Evolutionary conservation across 768 basidiomycete genomes (phyloP), one percentile per base, ranked within the genome.

Genomic region (Pisolithus microcarpus): DNA sequence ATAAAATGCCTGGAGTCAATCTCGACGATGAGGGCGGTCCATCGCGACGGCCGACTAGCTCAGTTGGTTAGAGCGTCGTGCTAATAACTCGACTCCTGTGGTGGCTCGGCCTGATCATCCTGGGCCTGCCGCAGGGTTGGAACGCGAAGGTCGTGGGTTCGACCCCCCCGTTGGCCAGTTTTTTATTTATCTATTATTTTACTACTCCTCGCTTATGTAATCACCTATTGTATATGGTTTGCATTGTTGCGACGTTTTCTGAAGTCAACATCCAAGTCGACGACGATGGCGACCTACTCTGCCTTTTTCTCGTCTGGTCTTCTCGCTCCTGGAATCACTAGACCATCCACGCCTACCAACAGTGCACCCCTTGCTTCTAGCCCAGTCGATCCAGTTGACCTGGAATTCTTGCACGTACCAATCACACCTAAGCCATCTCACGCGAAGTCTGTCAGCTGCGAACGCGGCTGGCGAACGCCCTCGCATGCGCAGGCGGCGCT

Each of bases 21-120:
- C 26, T 26, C 26, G 26, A 26, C 26, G 26, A 26, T 4, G 26
- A 7, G 26, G 4, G 7, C 26, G 26, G 4, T 5, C 4, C 26
- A 26, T 7, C 26, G 7, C 40, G 24, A 45, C 0, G 84, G 85
- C 85, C 84, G 85, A 80, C 82, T 87, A 86, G 85, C 86, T 88
- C 85, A 88, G 86, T 74, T 87, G 86, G 85, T 87, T 87, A 87
- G 85, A 87, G 85, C 85, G 84, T 86, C 80, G 84, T 84, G 81
- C 84, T 87, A 86, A 61, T 67, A 65, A 56, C 34, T 15, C 54
- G 7, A 48, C 31, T 37, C 4, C 11, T 1, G 4, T 18, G 50
- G 30, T 4, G 18, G 39, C 49, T 2, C 0, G 38, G 38, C 5
- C 18, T 43, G 19, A 9, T 1, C 3, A 36, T 7, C 31, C 5